A percentile compares a stretch with the other conserved stretches of the same genome.
phyloP scores from a whole-genome alignment of 306 rosid species.

The Cicer arietinum region DNA sequence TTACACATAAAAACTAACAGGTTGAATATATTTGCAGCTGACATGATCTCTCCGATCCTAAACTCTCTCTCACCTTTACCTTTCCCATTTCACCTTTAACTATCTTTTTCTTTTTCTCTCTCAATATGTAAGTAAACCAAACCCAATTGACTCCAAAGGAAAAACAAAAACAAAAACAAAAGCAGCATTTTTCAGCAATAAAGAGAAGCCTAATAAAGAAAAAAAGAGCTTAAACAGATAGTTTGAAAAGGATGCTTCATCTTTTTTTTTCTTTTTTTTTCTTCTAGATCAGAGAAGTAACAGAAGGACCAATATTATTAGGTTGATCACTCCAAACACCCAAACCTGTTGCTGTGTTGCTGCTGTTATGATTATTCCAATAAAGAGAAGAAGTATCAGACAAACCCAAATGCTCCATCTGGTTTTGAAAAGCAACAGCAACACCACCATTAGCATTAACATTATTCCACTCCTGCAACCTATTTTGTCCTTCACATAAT shows the following conservation, averaged over 20 bases:
- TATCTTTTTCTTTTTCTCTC: conserved; percentile 12
- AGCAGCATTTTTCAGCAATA: conserved; percentile 29
- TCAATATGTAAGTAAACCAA: conserved; percentile 43
- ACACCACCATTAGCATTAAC: background rate
- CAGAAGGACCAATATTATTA: conserved; percentile 65
- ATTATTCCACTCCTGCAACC: conserved; percentile 49
- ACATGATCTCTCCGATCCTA: conserved; percentile 99
- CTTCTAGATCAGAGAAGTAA: conserved; percentile 84
- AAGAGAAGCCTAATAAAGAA: conserved; percentile 38
- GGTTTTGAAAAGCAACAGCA: conserved; percentile 50
- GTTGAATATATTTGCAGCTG: conserved; percentile 83
- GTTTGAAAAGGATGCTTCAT: conserved; percentile 43
- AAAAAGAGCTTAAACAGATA: conserved; percentile 44
- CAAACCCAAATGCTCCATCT: conserved; percentile 58
- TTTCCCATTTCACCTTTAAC: conserved; percentile 5
- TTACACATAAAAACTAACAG: conserved; percentile 62
- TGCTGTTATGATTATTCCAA: conserved; percentile 59
- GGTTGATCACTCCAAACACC: conserved; percentile 78
- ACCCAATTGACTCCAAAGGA: conserved; percentile 39
- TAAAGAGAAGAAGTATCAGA: conserved; percentile 72
- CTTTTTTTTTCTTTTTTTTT: background rate
- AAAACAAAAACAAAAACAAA: background rate
- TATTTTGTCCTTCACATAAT: conserved; percentile 56
- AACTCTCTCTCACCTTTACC: conserved; percentile 57
- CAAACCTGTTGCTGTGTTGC: conserved; percentile 48